Percentiles rank a stretch among this genome's conserved stretches.
These are phyloP conservation scores for Globisporangium orthogonon DNA, from an alignment of 352 stramenopile species.

Conservation along the genomic window DNA sequence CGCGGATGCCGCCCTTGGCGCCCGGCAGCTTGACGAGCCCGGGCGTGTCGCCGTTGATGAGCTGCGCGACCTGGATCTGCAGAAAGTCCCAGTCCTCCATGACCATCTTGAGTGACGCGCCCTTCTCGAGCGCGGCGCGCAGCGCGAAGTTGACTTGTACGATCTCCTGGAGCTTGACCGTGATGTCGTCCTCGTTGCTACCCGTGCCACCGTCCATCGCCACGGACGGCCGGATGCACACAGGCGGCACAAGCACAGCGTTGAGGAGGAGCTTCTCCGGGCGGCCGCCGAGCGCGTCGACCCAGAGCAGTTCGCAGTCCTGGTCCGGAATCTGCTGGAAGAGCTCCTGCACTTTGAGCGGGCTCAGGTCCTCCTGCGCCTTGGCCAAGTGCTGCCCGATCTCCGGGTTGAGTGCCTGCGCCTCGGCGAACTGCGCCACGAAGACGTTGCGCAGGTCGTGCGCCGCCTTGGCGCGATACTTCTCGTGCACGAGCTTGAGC, in stretches of 20 bases:
- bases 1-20: constrained; percentile 92
- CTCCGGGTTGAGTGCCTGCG: constrained; percentile 78
- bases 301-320: constrained; percentile 97
- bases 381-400: constrained; percentile 81
- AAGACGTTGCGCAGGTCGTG: constrained; percentile 84
- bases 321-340: constrained; percentile 96
- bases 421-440: constrained; percentile 74
- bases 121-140: constrained; percentile 90
- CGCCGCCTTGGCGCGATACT: constrained; percentile 89
- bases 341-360: constrained; percentile 89
- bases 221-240: constrained; percentile 98
- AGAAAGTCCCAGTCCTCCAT: constrained; percentile 99
- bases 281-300: constrained; percentile 90
- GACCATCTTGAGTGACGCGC: constrained; percentile 96
- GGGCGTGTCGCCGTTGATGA: constrained; percentile 98
- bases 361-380: constrained; percentile 88
- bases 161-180: constrained; percentile 99
- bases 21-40: constrained; percentile 94
- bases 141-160: constrained; percentile 98
- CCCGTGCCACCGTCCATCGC: constrained; percentile 94
- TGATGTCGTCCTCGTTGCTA: constrained; percentile 98
- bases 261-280: constrained; percentile 98
- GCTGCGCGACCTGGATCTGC: constrained; percentile 95
- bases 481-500: constrained; percentile 98
- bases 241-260: constrained; percentile 96